A percentile compares a stretch with the other conserved stretches of the same genome.
These are phyloP conservation scores for Botrytis deweyae DNA, from an alignment of 2,329 filamentous ascomycete species.

Conservation along the genomic window DNA sequence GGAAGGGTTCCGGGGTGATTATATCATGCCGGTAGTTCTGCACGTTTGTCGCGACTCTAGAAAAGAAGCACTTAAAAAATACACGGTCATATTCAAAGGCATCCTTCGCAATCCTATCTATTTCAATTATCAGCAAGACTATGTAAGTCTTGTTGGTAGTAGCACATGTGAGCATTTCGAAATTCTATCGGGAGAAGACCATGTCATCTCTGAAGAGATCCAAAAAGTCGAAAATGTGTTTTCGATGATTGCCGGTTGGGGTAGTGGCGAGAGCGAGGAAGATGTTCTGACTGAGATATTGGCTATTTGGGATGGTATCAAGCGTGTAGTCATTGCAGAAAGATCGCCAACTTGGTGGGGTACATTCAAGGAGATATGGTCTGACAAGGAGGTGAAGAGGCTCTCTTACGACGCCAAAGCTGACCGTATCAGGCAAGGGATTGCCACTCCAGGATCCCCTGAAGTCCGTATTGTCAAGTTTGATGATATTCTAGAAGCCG, in stretches of 20 bases:
- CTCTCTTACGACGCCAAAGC: not conserved
- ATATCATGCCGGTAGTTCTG: not conserved
- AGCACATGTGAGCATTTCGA: not conserved
- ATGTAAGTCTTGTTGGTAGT: not conserved
- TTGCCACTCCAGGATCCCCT: not conserved
- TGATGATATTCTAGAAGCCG: not conserved
- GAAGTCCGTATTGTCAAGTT: conserved; percentile 18
- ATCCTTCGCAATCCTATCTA: conserved; percentile 3
- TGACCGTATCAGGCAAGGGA: not conserved
- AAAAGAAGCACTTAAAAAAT: conserved; percentile 9
- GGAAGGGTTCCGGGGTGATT: not conserved
- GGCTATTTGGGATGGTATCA: not conserved
- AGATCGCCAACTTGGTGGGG: conserved; percentile 16
- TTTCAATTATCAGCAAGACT: conserved; percentile 16
- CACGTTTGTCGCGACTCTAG: conserved; percentile 11
- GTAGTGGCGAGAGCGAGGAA: conserved; percentile 8
- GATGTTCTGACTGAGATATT: not conserved
- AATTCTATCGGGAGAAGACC: not conserved
- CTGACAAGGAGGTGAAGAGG: conserved; percentile 1
- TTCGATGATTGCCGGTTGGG: not conserved
- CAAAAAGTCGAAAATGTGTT: conserved; percentile 11
- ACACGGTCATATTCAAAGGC: not conserved
- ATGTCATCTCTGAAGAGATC: not conserved
- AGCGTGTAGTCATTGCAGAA: conserved; percentile 4
- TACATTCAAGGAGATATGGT: conserved; percentile 19